Base-by-base conservation (phyloP, 768 basidiomycete species). In the Paxillus rubicundulus region DNA sequence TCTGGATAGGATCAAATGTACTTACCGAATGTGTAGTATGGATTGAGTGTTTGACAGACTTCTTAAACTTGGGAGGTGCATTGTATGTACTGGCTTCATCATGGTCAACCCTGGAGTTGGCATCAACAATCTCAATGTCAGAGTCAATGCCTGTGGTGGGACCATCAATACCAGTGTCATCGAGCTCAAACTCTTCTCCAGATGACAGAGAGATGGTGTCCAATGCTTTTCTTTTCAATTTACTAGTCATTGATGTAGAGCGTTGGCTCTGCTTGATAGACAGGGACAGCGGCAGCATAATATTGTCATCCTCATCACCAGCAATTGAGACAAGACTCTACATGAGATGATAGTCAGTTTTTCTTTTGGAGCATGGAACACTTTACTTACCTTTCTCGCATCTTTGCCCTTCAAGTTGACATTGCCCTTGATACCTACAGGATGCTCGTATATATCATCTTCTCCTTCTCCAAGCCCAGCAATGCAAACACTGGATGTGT, bases 1-100 rank as follows among this genome's bases (percentile, higher is more conserved):
- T 3, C 9, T 10, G 10, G 30, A 30, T 30, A 10, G 10, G 30
- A 10, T 30, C 30, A 30, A 30, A 16, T 21, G 21, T 21, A 21
- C 21, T 21, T 21, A 21, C 21, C 5, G 21, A 21, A 21, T 21
- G 2, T 21, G 21, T 21, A 21, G 21, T 21, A 21, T 5, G 21
- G 21, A 21, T 81, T 7, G 87, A 87, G 59, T 86, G 85, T 53
- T 86, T 87, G 0, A 70, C 86, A 3, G 86, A 88, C 61, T 88
- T 87, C 55, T 66, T 85, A 21, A 21, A 21, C 21, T 21, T 21
- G 21, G 21, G 21, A 21, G 21, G 21, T 21, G 21, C 21, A 5
- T 21, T 2, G 21, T 21, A 21, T 2, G 21, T 21, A 21, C 21
- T 21, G 5, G 21, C 21, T 21, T 21, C 21, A 5, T 21, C 21